Evolutionary conservation across 2,329 filamentous ascomycete species (phyloP), one percentile per base, ranked within the genome.

Genomic region (Sarocladium brachiariae): DNA sequence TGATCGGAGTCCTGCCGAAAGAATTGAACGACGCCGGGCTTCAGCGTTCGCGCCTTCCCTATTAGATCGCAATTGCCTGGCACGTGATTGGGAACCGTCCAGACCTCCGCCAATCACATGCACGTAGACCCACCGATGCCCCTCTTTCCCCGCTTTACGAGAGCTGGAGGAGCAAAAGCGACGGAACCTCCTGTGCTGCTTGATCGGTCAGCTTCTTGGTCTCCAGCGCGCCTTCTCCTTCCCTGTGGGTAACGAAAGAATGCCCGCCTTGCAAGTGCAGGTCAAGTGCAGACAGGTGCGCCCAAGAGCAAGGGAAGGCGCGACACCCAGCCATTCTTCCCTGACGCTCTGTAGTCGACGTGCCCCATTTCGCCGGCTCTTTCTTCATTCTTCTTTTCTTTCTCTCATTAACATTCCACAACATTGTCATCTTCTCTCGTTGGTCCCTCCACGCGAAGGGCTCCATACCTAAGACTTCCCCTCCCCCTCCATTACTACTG

Each of bases 311-410:
- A 47, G 27, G 25, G 25, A 31, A 33, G 43, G 25, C 24, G 43
- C 43, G 27, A 33, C 27, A 47, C 27, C 43, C 43, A 47, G 43
- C 43, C 43, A 47, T 47, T 47, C 43, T 47, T 33, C 25, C 24
- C 25, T 30, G 4, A n/a, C 21, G 43, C 24, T 47, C 33, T 47
- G 43, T 16, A 47, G 33, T 47, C 43, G 43, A 47, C 25, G 19
- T 5, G 25, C 43, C 24, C 43, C 24, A 18, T 47, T 18, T 47
- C 43, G 43, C 43, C 43, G 25, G 33, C 16, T 33, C n/a, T 47
- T 33, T 14, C 25, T 21, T 33, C 25, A 30, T 33, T 33, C 10
- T 33, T 13, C 27, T 33, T 23, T 47, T 13, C 25, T 33, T 19
- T 33, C 13, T 11, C 39, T 18, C 37, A 41, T 21, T n/a, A 35